phyloP scores from a whole-genome alignment of 1,284 basidiomycete species.

The Cryptococcus amylolentus region DNA sequence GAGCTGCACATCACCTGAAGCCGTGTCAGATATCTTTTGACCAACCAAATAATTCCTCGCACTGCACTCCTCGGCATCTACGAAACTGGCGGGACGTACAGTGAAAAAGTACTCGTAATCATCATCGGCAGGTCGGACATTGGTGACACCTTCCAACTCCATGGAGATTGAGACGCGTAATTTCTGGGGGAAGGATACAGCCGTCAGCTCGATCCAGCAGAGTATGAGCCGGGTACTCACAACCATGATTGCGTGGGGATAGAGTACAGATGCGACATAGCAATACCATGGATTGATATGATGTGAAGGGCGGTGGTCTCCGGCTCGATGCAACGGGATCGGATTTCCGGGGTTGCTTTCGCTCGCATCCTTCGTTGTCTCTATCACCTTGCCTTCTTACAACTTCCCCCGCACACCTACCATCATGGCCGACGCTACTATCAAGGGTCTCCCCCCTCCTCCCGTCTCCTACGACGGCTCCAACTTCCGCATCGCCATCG shows the following conservation, averaged over 20 bases:
- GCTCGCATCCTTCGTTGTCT: too few relatives aligned
- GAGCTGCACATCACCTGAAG: slow-evolving; percentile 43
- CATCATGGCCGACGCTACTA: slow-evolving; percentile 48
- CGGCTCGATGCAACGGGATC: too few relatives aligned
- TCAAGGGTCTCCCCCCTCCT: slow-evolving; percentile 73
- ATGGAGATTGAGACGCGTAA: slow-evolving; percentile 44
- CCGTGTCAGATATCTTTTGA: not conserved
- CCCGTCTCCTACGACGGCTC: slow-evolving; percentile 70
- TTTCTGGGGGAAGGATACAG: slow-evolving; percentile 31
- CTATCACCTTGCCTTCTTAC: too few relatives aligned
- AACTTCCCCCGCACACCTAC: not conserved
- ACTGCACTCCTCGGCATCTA: not conserved
- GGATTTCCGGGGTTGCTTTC: too few relatives aligned
- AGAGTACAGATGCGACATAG: not conserved
- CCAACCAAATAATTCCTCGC: not conserved
- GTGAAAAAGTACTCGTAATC: slow-evolving; percentile 49
- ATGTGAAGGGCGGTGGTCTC: too few relatives aligned
- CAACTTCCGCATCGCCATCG: slow-evolving; percentile 74
- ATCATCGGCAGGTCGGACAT: slow-evolving; percentile 37
- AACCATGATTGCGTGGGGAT: not conserved
- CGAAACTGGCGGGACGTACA: slow-evolving; percentile 21
- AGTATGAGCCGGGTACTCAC: not conserved
- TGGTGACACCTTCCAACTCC: slow-evolving; percentile 48
- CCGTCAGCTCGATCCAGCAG: too few relatives aligned
- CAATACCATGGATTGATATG: too few relatives aligned